A percentile compares a stretch with the other conserved stretches of the same genome.
phyloP scores from a whole-genome alignment of 805 yeast species.

The Sungouiella thailandica region DNA sequence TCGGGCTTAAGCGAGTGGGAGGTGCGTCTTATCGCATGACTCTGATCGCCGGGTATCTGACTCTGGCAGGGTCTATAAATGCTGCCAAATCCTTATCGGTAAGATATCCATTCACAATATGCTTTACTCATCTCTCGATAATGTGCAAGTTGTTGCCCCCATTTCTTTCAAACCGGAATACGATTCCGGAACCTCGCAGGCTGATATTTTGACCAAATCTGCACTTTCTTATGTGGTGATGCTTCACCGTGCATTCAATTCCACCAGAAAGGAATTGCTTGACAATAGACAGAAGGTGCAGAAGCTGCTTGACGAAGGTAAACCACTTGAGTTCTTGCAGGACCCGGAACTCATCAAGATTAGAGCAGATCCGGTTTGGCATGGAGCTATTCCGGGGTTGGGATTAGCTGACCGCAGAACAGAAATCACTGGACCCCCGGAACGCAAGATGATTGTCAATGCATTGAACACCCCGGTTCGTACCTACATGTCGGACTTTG shows the following conservation, averaged over 20 bases:
- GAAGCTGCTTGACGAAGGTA: conserved; percentile 11
- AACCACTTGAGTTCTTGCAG: conserved; percentile 10
- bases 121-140: conserved; percentile 2
- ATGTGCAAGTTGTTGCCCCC: conserved; percentile 30
- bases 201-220: conserved; percentile 30
- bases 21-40: no score
- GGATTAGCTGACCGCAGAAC: conserved; percentile 17
- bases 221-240: conserved; percentile 17
- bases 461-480: conserved; percentile 18
- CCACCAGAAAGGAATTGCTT: conserved; percentile 12
- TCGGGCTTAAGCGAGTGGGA: no score
- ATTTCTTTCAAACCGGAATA: conserved; percentile 22
- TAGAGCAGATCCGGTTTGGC: conserved; percentile 14
- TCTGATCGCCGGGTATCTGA: no score
- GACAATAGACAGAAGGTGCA: conserved; percentile 14
- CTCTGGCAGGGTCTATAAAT: no score
- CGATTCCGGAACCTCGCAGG: conserved; percentile 32
- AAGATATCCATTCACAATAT: background rate
- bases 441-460: conserved; percentile 18
- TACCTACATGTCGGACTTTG: conserved; percentile 21
- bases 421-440: conserved; percentile 22
- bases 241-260: conserved; percentile 17
- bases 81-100: no score
- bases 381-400: conserved; percentile 15
- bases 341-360: conserved; percentile 9